A percentile compares a stretch with the other conserved stretches of the same genome.
Conservation (phyloP, 495 filamentous ascomycete genomes). For the Trichoderma reesei region DNA sequence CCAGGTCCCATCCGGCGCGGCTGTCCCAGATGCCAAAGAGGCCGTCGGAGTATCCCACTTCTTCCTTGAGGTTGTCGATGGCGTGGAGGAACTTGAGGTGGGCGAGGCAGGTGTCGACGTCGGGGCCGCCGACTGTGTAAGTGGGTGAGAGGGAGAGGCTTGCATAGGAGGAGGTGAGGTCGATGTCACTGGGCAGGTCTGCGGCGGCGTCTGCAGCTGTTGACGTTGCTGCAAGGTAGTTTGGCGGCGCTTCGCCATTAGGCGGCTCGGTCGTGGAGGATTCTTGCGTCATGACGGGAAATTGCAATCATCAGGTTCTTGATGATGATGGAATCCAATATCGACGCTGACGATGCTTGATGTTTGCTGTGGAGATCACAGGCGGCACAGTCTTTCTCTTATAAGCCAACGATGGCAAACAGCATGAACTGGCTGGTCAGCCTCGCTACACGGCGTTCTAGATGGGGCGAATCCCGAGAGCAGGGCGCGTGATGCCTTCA, state of each 20-base stretch:
- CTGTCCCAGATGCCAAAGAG: slow-evolving; percentile 54
- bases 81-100: slow-evolving; percentile 70
- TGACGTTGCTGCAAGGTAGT: background rate
- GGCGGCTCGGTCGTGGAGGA: background rate
- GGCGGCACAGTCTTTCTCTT: too few relatives aligned
- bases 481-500: too few relatives aligned
- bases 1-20: slow-evolving; percentile 23
- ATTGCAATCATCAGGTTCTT: background rate
- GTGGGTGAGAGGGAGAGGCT: slow-evolving; percentile 24
- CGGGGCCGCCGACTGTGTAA: slow-evolving; percentile 19
- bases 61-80: slow-evolving; percentile 57
- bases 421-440: too few relatives aligned
- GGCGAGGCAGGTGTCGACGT: slow-evolving; percentile 46
- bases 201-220: background rate
- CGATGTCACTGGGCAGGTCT: slow-evolving; percentile 6
- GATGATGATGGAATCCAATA: background rate
- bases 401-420: too few relatives aligned
- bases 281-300: background rate
- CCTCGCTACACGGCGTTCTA: too few relatives aligned
- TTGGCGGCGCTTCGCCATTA: background rate
- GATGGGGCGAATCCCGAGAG: too few relatives aligned
- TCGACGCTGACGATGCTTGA: background rate
- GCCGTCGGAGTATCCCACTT: slow-evolving; percentile 51
- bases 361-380: background rate
- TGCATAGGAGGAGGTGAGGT: slow-evolving; percentile 34